Percentiles rank a stretch among this genome's conserved stretches.
phyloP scores from a whole-genome alignment of 345 rosid genomes.

The Draba incana region DNA sequence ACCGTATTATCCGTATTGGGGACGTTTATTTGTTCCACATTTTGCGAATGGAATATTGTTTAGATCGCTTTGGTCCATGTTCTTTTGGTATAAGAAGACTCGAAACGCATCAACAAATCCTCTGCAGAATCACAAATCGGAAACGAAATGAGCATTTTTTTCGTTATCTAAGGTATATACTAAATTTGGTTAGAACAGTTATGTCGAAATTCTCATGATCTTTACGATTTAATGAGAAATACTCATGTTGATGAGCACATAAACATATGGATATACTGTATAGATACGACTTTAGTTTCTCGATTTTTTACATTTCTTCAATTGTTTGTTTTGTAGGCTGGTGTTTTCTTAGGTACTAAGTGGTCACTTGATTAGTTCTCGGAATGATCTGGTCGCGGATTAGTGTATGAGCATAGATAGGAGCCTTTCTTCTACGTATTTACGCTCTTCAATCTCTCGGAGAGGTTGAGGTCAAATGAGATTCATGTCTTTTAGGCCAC shows the following conservation, averaged over 20 bases:
- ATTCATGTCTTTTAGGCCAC: slow-evolving; percentile 10
- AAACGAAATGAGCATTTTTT: slow-evolving; percentile 24
- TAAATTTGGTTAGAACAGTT: neutral
- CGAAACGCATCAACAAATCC: slow-evolving; percentile 31
- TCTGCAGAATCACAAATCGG: slow-evolving; percentile 23
- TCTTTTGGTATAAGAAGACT: slow-evolving; percentile 64
- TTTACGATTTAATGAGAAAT: too few species aligned
- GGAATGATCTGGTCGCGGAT: neutral
- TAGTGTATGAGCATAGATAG: slow-evolving; percentile 12
- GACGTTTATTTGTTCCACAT: slow-evolving; percentile 78
- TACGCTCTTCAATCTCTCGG: slow-evolving; percentile 18
- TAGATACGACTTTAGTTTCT: neutral
- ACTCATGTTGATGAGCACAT: neutral
- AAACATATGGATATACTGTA: slow-evolving; percentile 1
- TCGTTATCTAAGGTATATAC: slow-evolving; percentile 20
- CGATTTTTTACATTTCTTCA: neutral
- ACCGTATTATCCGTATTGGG: slow-evolving; percentile 89
- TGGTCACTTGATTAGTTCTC: slow-evolving; percentile 29
- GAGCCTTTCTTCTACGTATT: neutral
- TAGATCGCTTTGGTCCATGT: slow-evolving; percentile 65
- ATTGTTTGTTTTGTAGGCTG: slow-evolving; percentile 28
- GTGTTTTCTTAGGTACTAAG: slow-evolving; percentile 1
- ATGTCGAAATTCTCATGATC: neutral
- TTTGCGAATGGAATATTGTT: slow-evolving; percentile 77
- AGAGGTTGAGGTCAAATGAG: slow-evolving; percentile 24